Conservation (phyloP, 106 monocot genomes). For the Phalaenopsis equestris region DNA sequence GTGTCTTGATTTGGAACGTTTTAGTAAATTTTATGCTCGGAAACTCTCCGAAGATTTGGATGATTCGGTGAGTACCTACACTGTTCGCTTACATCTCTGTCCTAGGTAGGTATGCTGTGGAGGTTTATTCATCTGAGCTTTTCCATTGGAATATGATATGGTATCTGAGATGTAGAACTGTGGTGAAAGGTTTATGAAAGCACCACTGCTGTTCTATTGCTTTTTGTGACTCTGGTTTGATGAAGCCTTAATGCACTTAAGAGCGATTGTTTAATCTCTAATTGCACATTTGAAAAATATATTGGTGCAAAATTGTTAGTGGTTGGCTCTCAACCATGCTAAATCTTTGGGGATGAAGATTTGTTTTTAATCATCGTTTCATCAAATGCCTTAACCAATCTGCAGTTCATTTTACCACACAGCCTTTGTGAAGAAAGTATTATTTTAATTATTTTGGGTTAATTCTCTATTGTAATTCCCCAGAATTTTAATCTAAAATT, state of each 20-base stretch:
- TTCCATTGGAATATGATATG: neutral
- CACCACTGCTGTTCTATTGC: neutral
- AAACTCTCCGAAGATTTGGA: neutral
- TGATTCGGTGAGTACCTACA: neutral
- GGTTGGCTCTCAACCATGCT: neutral
- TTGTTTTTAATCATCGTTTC: neutral
- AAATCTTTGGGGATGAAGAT: neutral
- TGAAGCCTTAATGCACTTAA: neutral
- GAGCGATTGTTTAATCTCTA: neutral
- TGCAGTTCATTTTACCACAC: neutral
- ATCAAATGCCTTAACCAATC: neutral
- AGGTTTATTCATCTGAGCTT: neutral
- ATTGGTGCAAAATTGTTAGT: neutral
- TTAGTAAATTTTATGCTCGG: neutral
- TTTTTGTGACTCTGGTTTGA: neutral
- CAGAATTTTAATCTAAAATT: neutral
- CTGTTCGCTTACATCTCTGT: too few species aligned
- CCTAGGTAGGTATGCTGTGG: too few species aligned
- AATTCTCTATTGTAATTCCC: neutral
- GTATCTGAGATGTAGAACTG: neutral
- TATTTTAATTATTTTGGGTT: neutral
- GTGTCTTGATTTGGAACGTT: neutral
- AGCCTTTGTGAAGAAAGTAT: neutral
- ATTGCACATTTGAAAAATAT: neutral
- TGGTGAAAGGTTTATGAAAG: neutral